Conservation (phyloP, 331 rosid species). For the Pyracantha coccinea region DNA sequence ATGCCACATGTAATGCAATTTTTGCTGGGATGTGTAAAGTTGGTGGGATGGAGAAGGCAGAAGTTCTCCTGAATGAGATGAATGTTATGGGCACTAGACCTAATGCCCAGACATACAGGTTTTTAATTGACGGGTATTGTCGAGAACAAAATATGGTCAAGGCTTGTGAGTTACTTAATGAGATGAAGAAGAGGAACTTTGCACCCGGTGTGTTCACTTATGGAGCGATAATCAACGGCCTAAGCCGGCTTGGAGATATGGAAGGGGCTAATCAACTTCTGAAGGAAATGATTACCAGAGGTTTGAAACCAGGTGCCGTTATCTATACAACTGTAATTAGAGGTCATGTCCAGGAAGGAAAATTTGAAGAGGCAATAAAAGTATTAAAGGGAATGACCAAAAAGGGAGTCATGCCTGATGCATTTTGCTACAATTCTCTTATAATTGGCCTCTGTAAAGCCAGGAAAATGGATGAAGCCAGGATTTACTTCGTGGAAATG, state of each 20-base stretch:
- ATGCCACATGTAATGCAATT: constrained; percentile 21
- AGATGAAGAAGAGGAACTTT: constrained; percentile 32
- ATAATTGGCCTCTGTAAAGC: constrained; percentile 35
- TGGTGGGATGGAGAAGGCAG: constrained; percentile 36
- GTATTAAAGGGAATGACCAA: constrained; percentile 28
- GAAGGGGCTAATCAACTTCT: constrained; percentile 25
- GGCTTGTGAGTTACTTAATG: constrained; percentile 29
- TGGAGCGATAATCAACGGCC: constrained; percentile 33
- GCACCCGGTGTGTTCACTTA: constrained; percentile 22
- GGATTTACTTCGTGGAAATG: constrained; percentile 29
- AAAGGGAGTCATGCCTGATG: constrained; percentile 31
- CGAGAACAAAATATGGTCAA: constrained; percentile 14
- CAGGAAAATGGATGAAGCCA: constrained; percentile 35
- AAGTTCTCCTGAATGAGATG: constrained; percentile 32
- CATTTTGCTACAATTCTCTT: constrained; percentile 41
- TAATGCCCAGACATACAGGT: constrained; percentile 19
- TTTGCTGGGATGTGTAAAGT: constrained; percentile 36
- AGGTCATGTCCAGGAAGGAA: constrained; percentile 33
- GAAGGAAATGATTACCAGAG: constrained; percentile 25
- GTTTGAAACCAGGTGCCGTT: constrained; percentile 32
- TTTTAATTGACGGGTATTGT: constrained; percentile 39
- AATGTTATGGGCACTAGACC: constrained; percentile 9
- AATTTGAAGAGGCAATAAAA: constrained; percentile 25
- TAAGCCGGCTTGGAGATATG: constrained; percentile 27
- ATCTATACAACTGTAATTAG: constrained; percentile 30